phyloP scores from a whole-genome alignment of 495 filamentous ascomycete species.

The Neurospora discreta region DNA sequence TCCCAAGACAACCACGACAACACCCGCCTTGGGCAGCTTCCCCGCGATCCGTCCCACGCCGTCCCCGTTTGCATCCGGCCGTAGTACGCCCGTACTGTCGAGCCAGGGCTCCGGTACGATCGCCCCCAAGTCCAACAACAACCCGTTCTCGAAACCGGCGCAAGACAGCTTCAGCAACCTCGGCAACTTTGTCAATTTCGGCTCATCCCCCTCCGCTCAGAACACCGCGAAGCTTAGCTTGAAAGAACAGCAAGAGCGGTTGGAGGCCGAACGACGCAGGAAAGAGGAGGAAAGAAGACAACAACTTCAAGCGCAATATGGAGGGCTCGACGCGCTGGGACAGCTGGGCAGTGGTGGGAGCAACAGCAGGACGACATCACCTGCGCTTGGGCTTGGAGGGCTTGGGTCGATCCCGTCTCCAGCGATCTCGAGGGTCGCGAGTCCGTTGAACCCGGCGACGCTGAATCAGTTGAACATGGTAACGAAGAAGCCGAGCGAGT shows the following conservation, averaged over 20 bases:
- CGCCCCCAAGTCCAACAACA: conserved; percentile 30
- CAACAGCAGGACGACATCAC: background rate
- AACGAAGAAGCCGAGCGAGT: conserved; percentile 17
- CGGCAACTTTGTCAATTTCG: conserved; percentile 71
- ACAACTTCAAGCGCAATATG: conserved; percentile 63
- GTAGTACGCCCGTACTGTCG: conserved; percentile 52
- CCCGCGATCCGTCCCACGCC: conserved; percentile 51
- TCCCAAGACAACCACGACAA: conserved; percentile 27
- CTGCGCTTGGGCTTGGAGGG: conserved; percentile 5
- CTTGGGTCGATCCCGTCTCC: conserved; percentile 16
- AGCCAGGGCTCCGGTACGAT: conserved; percentile 39
- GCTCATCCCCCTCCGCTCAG: conserved; percentile 42
- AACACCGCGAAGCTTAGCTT: conserved; percentile 61
- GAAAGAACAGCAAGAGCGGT: conserved; percentile 69
- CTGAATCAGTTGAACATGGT: background rate
- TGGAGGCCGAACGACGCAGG: conserved; percentile 65
- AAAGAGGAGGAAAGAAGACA: conserved; percentile 63
- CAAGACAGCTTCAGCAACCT: conserved; percentile 86
- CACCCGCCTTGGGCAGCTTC: conserved; percentile 39
- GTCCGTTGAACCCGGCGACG: conserved; percentile 11
- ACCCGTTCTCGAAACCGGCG: conserved; percentile 47
- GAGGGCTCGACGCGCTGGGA: conserved; percentile 23
- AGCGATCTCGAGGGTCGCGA: conserved; percentile 1
- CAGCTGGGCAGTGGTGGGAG: background rate
- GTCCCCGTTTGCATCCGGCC: conserved; percentile 48